Conservation (phyloP, 2,329 filamentous ascomycete genomes). For the Chalaropsis thielavioides region DNA sequence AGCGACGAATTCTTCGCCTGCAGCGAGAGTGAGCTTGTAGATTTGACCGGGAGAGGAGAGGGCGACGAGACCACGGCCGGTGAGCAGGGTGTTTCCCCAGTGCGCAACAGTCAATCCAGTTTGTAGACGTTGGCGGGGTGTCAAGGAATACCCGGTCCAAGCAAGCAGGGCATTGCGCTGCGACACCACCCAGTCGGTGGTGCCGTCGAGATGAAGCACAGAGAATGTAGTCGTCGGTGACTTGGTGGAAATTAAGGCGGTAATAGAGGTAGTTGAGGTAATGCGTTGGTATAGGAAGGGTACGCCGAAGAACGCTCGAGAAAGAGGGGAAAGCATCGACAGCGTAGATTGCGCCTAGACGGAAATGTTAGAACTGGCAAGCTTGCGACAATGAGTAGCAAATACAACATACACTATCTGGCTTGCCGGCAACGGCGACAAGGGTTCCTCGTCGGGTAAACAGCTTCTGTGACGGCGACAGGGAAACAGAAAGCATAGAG, state of each 20-base stretch:
- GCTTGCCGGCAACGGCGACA: constrained; percentile 76
- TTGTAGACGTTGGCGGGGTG: constrained; percentile 61
- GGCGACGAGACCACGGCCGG: constrained; percentile 73
- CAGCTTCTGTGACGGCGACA: constrained; percentile 85
- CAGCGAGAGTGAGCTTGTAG: constrained; percentile 66
- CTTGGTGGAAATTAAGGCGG: constrained; percentile 76
- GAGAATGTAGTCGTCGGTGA: constrained; percentile 76
- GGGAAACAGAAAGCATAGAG: constrained; percentile 81
- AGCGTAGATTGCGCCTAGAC: constrained; percentile 71
- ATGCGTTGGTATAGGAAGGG: constrained; percentile 92
- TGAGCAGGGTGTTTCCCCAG: constrained; percentile 83
- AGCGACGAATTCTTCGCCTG: constrained; percentile 78
- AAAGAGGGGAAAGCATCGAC: constrained; percentile 70
- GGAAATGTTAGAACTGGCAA: not conserved
- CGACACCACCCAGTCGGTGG: constrained; percentile 85
- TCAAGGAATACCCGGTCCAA: constrained; percentile 84
- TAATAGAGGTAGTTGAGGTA: constrained; percentile 74
- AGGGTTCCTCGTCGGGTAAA: constrained; percentile 87
- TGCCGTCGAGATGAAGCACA: constrained; percentile 79
- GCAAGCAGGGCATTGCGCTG: constrained; percentile 82
- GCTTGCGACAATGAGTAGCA: not conserved
- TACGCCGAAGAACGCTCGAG: constrained; percentile 65
- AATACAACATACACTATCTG: constrained; percentile 56
- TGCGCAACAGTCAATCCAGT: constrained; percentile 61
- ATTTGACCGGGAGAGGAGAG: constrained; percentile 77